Conservation (phyloP, 495 filamentous ascomycete genomes). For the Penicillium maclennaniae region DNA sequence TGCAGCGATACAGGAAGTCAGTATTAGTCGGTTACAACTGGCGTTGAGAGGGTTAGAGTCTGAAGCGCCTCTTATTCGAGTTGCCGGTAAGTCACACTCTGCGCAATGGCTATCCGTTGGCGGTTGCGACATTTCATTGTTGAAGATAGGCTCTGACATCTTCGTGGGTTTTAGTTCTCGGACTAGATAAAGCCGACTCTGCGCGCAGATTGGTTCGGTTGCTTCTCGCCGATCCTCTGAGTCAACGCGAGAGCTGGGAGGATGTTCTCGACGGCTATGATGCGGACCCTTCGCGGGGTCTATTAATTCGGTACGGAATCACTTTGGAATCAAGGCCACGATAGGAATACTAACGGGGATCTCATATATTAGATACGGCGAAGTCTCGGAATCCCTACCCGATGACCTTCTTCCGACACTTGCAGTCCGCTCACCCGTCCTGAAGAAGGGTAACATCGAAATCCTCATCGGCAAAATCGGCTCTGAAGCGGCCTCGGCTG, state of each 20-base stretch:
- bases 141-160: constrained; percentile 2
- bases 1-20: constrained; percentile 60
- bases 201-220: constrained; percentile 63
- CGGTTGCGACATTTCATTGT: background rate
- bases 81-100: constrained; percentile 52
- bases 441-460: constrained; percentile 70
- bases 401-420: constrained; percentile 52
- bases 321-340: background rate
- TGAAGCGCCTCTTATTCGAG: constrained; percentile 58
- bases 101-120: background rate
- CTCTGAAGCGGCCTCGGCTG: constrained; percentile 32
- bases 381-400: constrained; percentile 39
- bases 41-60: constrained; percentile 74
- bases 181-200: constrained; percentile 41
- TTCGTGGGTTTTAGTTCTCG: constrained; percentile 41
- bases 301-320: constrained; percentile 54
- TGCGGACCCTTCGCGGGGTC: constrained; percentile 41
- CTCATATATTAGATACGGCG: constrained; percentile 46
- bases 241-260: constrained; percentile 65
- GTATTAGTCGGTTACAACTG: constrained; percentile 73
- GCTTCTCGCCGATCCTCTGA: constrained; percentile 75
- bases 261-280: constrained; percentile 51
- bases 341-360: background rate
- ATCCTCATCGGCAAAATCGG: constrained; percentile 65
- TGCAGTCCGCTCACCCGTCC: constrained; percentile 61